A percentile compares a stretch with the other conserved stretches of the same genome.
These are phyloP conservation scores for Colletotrichum ledebouriae DNA, from an alignment of 2,329 filamentous ascomycete genomes.

Conservation along the genomic window DNA sequence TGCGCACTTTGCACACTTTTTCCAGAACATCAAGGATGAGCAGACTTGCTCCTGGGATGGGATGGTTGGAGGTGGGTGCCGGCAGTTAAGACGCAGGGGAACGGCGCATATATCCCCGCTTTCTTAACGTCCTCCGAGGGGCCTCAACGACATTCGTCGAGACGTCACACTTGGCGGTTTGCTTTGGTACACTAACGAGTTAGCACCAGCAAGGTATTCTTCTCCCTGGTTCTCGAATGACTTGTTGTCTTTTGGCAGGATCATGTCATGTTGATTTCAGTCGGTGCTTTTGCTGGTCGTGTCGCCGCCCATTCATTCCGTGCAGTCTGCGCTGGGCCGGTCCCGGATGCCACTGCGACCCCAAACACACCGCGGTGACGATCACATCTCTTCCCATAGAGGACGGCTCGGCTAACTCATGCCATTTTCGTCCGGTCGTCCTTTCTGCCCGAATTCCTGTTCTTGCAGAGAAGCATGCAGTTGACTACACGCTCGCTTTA, in stretches of 20 bases:
- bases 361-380: constrained; percentile 2
- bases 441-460: constrained; percentile 20
- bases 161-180: background rate
- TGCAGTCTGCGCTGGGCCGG: background rate
- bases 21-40: constrained; percentile 21
- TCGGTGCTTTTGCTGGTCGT: background rate
- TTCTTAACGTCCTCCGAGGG: constrained; percentile 11
- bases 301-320: background rate
- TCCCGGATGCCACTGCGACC: constrained; percentile 10
- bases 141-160: constrained; percentile 24
- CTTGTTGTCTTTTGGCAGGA: background rate
- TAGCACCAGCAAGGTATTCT: background rate
- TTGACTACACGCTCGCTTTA: background rate
- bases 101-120: constrained; percentile 30
- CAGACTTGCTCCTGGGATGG: background rate
- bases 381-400: constrained; percentile 7
- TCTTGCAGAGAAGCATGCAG: background rate
- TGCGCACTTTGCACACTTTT: background rate
- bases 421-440: background rate
- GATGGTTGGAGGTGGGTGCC: constrained; percentile 8
- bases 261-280: constrained; percentile 22
- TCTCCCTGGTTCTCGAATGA: background rate
- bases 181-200: constrained; percentile 5
- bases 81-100: constrained; percentile 43
- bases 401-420: background rate